Base-by-base conservation (phyloP, 352 stramenopile species). In the Phytophthora sansomeana region DNA sequence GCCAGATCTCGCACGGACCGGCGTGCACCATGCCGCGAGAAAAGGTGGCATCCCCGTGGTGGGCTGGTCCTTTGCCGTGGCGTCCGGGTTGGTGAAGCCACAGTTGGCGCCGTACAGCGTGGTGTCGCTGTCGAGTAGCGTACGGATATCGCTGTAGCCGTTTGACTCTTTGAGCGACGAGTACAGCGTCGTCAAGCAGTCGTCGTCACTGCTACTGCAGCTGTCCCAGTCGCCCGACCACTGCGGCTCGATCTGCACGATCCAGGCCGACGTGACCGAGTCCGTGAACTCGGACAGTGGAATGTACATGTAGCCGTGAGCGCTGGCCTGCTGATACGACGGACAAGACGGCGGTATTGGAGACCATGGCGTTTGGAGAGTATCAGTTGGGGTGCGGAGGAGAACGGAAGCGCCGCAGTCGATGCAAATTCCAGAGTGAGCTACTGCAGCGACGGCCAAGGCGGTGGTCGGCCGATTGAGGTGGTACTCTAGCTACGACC, bases 221-320 rank as follows among this genome's bases (percentile, higher is more conserved):
- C 59, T 54, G 30, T 67, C 39, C 64, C 63, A 77, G 29, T 74
- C 56, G 8, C 58, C 65, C 11, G 60, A 30, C 43, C 49, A 65
- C 42, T 74, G 64, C 17, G 64, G 69, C 14, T 69, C 58, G 50
- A 77, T 74, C 58, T 71, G 53, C 38, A 74, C 69, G 17, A 77
- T 41, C 58, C 64, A 74, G 24, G 67, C 54, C 5, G 70, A 78
- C n/a, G 53, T 78, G 13, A 32, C 66, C 4, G 48, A 53, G 43
- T 60, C 61, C 3, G 26, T 52, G 39, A 78, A 78, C 48, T 78
- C 70, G 24, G 70, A 44, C 50, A 70, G 17, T 21, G 70, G 70
- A 33, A 75, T 72, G 42, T 78, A 66, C 66, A 78, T 75, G 61
- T 78, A 75, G n/a, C 66, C 70, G 43, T 78, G 66, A 4, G 55